These are phyloP conservation scores for Myriosclerotinia duriaeana DNA, from an alignment of 2,329 filamentous ascomycete species.

Conservation along the genomic window DNA sequence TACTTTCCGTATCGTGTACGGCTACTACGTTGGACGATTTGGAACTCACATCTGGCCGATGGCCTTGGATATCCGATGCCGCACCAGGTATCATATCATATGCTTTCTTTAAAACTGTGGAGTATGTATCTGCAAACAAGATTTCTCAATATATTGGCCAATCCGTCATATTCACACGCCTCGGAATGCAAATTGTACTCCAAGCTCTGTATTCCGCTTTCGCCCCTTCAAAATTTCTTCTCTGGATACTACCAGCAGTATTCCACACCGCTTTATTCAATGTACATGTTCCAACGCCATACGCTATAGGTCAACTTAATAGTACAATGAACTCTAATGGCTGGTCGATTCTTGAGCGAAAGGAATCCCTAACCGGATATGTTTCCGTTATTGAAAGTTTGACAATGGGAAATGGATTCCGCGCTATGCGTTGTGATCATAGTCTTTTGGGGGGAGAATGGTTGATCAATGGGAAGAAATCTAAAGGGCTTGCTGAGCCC, in stretches of 20 bases:
- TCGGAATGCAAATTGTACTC: slow-evolving; percentile 70
- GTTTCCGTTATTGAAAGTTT: slow-evolving; percentile 82
- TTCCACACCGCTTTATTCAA: slow-evolving; percentile 72
- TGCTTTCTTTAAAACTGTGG: slow-evolving; percentile 55
- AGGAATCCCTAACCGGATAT: slow-evolving; percentile 88
- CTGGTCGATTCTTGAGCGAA: slow-evolving; percentile 75
- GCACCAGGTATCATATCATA: slow-evolving; percentile 66
- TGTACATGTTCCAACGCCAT: slow-evolving; percentile 65
- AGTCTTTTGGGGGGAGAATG: slow-evolving; percentile 92
- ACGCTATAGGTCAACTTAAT: slow-evolving; percentile 64
- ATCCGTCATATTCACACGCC: slow-evolving; percentile 64
- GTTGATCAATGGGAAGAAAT: slow-evolving; percentile 60
- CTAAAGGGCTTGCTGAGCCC: slow-evolving; percentile 73
- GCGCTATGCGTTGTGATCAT: slow-evolving; percentile 89
- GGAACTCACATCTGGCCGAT: slow-evolving; percentile 52
- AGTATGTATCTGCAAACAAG: slow-evolving; percentile 42
- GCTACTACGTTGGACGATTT: slow-evolving; percentile 64
- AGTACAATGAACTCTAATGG: slow-evolving; percentile 61
- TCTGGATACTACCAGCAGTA: slow-evolving; percentile 69
- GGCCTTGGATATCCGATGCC: slow-evolving; percentile 61
- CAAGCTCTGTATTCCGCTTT: slow-evolving; percentile 63
- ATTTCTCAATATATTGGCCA: slow-evolving; percentile 57
- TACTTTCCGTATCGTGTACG: slow-evolving; percentile 62
- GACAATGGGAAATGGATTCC: slow-evolving; percentile 58
- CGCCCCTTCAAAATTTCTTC: slow-evolving; percentile 66